Percentiles rank a stretch among this genome's conserved stretches.
phyloP scores from a whole-genome alignment of 768 basidiomycete species.

The Phylloporus arenicola region DNA sequence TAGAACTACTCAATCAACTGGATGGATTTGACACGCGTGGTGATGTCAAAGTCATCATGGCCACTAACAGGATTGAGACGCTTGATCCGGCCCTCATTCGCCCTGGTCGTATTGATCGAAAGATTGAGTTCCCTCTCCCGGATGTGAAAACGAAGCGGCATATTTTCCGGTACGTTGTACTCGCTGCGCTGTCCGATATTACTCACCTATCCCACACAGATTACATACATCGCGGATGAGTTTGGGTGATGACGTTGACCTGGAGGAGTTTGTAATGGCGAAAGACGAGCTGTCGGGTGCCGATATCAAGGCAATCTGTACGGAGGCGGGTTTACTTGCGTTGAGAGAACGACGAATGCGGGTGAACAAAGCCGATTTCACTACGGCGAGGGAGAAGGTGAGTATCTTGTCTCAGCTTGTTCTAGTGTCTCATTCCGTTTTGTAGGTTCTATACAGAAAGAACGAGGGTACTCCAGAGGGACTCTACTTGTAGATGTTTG shows the following conservation, averaged over 20 bases:
- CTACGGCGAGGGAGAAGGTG: slow-evolving; percentile 90
- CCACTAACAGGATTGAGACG: slow-evolving; percentile 95
- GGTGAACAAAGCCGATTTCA: slow-evolving; percentile 88
- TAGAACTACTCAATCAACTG: slow-evolving; percentile 95
- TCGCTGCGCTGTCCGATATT: neutral
- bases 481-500: slow-evolving; percentile 58
- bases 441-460: slow-evolving; percentile 86
- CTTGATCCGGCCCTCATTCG: slow-evolving; percentile 97
- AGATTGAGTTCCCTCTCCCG: slow-evolving; percentile 97
- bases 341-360: slow-evolving; percentile 92
- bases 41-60: slow-evolving; percentile 99
- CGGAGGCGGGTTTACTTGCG: slow-evolving; percentile 95
- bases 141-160: slow-evolving; percentile 99
- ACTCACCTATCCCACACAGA: slow-evolving; percentile 33
- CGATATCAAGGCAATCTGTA: slow-evolving; percentile 98
- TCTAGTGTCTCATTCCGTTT: slow-evolving; percentile 8
- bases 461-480: slow-evolving; percentile 95
- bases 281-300: slow-evolving; percentile 97
- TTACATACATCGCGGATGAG: slow-evolving; percentile 96
- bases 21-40: slow-evolving; percentile 99
- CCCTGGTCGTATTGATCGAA: slow-evolving; percentile 96
- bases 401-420: slow-evolving; percentile 9
- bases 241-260: slow-evolving; percentile 77
- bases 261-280: slow-evolving; percentile 92
- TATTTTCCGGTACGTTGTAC: slow-evolving; percentile 73